phyloP scores from a whole-genome alignment of 192 early-diverging fungal genomes.

The Pilaira anomala region DNA sequence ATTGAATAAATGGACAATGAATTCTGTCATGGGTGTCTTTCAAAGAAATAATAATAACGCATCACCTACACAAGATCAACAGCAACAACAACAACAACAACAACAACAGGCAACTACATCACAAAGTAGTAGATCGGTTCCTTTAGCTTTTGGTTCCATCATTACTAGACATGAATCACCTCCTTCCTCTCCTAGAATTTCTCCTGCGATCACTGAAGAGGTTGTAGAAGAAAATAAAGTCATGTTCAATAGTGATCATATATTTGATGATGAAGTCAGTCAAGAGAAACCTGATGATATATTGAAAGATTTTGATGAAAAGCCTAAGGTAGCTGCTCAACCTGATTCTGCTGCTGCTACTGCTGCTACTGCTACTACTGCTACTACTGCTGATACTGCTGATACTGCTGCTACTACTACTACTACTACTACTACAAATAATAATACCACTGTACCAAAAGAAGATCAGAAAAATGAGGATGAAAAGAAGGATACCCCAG shows the following conservation, averaged over 20 bases:
- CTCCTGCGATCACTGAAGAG: background rate
- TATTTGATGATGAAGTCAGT: background rate
- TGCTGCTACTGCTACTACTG: no score
- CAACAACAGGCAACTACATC: background rate
- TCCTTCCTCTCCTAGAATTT: conserved; percentile 19
- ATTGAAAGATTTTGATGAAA: background rate
- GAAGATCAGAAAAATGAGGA: no score
- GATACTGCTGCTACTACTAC: no score
- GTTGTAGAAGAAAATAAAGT: background rate
- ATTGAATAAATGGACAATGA: conserved; percentile 14
- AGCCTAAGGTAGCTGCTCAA: background rate
- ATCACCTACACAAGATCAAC: background rate
- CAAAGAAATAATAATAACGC: background rate
- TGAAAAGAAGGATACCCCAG: no score
- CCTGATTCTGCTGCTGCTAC: no score
- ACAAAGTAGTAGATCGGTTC: background rate
- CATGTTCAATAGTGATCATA: conserved; percentile 28
- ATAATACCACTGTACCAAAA: no score
- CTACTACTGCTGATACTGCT: no score
- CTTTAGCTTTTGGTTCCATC: conserved; percentile 15
- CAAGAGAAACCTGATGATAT: background rate
- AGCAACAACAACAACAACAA: background rate
- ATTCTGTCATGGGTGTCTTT: conserved; percentile 26
- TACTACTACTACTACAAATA: no score
- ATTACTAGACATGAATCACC: conserved; percentile 23